These are phyloP conservation scores for Pyrus communis DNA, from an alignment of 306 rosid species.

Conservation along the genomic window DNA sequence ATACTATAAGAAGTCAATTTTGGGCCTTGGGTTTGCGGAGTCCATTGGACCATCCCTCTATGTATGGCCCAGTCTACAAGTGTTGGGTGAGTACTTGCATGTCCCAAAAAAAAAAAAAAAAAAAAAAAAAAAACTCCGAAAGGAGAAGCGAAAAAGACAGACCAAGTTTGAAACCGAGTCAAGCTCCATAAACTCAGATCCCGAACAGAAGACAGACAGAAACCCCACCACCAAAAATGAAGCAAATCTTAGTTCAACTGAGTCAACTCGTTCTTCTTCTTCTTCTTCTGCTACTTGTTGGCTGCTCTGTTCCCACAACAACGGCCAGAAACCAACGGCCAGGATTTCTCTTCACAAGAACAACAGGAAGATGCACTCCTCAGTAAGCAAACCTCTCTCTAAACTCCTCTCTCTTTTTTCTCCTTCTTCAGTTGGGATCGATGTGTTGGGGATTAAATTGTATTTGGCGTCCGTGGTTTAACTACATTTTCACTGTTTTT, in stretches of 20 bases:
- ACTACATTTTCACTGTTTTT: too few relatives aligned
- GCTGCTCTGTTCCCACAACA: background rate
- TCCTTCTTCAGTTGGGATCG: background rate
- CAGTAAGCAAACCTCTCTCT: conserved; percentile 28
- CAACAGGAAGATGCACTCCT: conserved; percentile 71
- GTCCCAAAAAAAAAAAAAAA: too few relatives aligned
- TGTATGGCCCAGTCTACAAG: too few relatives aligned
- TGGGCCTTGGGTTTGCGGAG: too few relatives aligned
- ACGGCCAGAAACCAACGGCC: conserved; percentile 20
- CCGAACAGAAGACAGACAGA: background rate
- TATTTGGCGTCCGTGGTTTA: background rate
- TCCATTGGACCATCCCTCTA: too few relatives aligned
- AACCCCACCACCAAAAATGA: background rate
- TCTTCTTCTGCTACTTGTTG: conserved; percentile 12
- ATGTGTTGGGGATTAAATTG: background rate
- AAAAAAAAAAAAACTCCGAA: too few relatives aligned
- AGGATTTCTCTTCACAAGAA: conserved; percentile 61
- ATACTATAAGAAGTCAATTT: too few relatives aligned
- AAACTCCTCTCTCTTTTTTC: background rate
- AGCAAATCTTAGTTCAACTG: background rate
- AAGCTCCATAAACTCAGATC: background rate
- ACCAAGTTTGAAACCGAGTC: background rate
- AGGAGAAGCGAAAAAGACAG: background rate
- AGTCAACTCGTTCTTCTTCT: background rate
- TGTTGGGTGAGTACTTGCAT: too few relatives aligned